Base-by-base conservation (phyloP, 2,329 filamentous ascomycete genomes). In the Sclerotiophoma versabilis region DNA sequence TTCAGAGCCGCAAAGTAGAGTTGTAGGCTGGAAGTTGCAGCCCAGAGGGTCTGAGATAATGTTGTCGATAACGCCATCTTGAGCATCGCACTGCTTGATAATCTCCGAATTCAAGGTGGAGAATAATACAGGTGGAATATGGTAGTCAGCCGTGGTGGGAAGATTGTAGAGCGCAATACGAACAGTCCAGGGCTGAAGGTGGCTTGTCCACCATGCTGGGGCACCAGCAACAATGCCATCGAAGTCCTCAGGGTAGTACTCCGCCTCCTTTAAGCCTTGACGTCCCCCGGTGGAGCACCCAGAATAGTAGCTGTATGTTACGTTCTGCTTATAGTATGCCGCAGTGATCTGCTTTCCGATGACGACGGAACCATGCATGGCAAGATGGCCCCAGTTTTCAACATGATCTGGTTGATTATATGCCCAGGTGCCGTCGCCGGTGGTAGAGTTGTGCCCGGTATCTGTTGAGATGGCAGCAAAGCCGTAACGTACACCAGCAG, bases 201-300 rank as follows among this genome's bases (percentile, higher is more conserved):
- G 79, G 33, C 70, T 59, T 15, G 68, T 81, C 74, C 80, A 83
- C 80, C 81, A 84, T 0, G 81, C 77, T 9, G 79, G 74, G 4
- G 78, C 81, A 8, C 82, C 82, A 12, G 83, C 79, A n/a, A 86
- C 64, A 9, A 83, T 76, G 17, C 84, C 84, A 59, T 86, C 83
- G 50, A 86, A 86, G 55, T 86, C 83, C 0, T 80, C 73, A 0
- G 85, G 83, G 55, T 79, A 85, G 12, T 72, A 64, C 59, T 87
- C 79, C 0, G 82, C 79, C 6, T 80, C 78, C 47, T 82, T 82
- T 27, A 84, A 72, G 3, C 83, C 85, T 72, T 87, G 83, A 0
- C 84, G 76, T 0, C 85, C 84, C 6, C 86, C 85, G 0, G 83
- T 81, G 0, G 83, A 86, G 63, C 85, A 87, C 7, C 85, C 85